Conservation (phyloP, 768 basidiomycete species). For the Mycena crocata region DNA sequence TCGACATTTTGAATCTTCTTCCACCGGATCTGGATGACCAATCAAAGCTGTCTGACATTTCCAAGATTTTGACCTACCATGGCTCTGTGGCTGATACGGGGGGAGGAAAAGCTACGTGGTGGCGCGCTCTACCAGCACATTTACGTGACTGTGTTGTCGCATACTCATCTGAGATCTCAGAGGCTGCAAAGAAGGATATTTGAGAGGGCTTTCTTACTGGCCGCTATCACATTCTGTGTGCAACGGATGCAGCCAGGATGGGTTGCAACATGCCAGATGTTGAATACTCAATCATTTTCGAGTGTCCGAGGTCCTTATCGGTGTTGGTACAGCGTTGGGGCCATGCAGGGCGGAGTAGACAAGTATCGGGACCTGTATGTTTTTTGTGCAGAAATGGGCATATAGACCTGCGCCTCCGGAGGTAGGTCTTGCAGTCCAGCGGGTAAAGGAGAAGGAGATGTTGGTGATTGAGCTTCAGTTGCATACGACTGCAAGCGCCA, state of each 20-base stretch:
- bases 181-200: constrained; percentile 29
- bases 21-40: constrained; percentile 20
- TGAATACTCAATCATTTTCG: constrained; percentile 37
- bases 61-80: constrained; percentile 33
- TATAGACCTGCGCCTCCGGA: constrained; percentile 8
- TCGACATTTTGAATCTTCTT: constrained; percentile 35
- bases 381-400: constrained; percentile 33
- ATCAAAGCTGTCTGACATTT: constrained; percentile 20
- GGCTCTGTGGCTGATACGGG: constrained; percentile 19
- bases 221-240: constrained; percentile 38
- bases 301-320: constrained; percentile 32
- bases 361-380: constrained; percentile 10
- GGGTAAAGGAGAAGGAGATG: constrained; percentile 9
- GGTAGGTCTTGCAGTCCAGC: constrained; percentile 6
- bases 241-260: constrained; percentile 48
- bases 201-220: constrained; percentile 37
- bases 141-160: constrained; percentile 33
- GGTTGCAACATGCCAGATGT: constrained; percentile 45
- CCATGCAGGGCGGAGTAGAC: constrained; percentile 5
- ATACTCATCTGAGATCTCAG: constrained; percentile 36
- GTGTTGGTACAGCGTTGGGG: constrained; percentile 37
- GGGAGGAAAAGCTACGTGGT: constrained; percentile 14
- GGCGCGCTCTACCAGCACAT: constrained; percentile 32
- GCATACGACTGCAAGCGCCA: constrained; percentile 7
- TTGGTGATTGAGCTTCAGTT: constrained; percentile 8